Conservation (phyloP, 306 rosid genomes). For the Calophaca sinica region DNA sequence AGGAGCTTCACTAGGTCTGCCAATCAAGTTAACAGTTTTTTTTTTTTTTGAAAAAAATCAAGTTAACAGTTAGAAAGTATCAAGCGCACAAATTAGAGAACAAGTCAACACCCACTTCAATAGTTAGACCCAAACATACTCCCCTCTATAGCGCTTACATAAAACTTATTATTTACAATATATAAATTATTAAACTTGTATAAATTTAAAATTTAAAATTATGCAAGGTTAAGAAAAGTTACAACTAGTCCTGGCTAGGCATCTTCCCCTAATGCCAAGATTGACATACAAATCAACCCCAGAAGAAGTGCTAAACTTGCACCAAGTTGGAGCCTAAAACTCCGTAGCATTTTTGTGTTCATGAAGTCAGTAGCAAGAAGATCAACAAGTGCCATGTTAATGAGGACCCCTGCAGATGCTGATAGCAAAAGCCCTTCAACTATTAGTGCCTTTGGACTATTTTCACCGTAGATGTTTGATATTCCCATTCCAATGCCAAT, state of each 20-base stretch:
- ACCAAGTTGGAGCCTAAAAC: slow-evolving; percentile 64
- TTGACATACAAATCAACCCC: slow-evolving; percentile 66
- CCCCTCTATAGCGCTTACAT: no score
- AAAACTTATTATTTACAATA: no score
- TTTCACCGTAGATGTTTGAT: slow-evolving; percentile 59
- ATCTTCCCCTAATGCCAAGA: slow-evolving; percentile 57
- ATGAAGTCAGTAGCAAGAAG: slow-evolving; percentile 72
- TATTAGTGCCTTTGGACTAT: slow-evolving; percentile 56
- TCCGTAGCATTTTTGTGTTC: slow-evolving; percentile 59
- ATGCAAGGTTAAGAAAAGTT: no score
- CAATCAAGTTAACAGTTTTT: no score
- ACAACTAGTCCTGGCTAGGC: neutral
- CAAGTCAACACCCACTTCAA: neutral
- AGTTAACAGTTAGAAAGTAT: slow-evolving; percentile 19
- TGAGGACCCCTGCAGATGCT: slow-evolving; percentile 72
- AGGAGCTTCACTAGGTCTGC: neutral
- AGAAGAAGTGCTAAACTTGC: slow-evolving; percentile 61
- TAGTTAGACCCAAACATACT: no score
- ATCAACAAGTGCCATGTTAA: slow-evolving; percentile 78
- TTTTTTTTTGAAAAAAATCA: no score
- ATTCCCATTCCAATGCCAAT: slow-evolving; percentile 67
- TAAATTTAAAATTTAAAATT: no score
- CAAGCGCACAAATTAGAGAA: slow-evolving; percentile 20
- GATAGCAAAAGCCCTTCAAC: slow-evolving; percentile 69
- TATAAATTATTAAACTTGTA: no score